phyloP scores from a whole-genome alignment of 192 early-diverging fungal species.

The Backusella morwellensis region DNA sequence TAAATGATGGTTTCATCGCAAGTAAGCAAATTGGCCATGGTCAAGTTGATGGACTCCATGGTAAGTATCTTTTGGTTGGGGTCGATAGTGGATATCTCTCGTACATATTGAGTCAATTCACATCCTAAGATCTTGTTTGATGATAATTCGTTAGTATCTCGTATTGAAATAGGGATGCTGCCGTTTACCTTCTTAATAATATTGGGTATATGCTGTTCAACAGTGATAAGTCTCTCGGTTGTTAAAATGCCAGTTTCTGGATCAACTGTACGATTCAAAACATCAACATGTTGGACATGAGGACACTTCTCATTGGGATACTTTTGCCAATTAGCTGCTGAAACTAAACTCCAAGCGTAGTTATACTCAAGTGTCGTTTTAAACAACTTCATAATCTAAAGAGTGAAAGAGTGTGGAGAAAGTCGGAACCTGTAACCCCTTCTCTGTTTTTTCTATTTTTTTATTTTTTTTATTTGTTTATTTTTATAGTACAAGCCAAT shows the following conservation, averaged over 20 bases:
- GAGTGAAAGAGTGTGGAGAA: not conserved
- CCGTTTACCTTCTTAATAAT: slow-evolving; percentile 57
- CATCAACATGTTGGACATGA: slow-evolving; percentile 91
- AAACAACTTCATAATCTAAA: slow-evolving; percentile 77
- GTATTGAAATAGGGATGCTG: not conserved
- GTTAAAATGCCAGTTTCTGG: slow-evolving; percentile 81
- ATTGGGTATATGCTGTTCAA: slow-evolving; percentile 83
- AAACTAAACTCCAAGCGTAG: slow-evolving; percentile 81
- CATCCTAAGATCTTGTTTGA: slow-evolving; percentile 61
- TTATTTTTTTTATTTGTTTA: not conserved
- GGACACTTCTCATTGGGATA: slow-evolving; percentile 94
- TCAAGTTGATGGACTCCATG: slow-evolving; percentile 83
- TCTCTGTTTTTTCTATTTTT: not conserved
- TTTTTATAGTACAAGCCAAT: not conserved
- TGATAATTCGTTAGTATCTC: not conserved
- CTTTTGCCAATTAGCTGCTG: slow-evolving; percentile 91
- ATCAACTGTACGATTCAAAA: slow-evolving; percentile 79
- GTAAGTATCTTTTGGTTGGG: slow-evolving; percentile 67
- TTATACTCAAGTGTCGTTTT: slow-evolving; percentile 75
- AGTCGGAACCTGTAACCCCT: not conserved
- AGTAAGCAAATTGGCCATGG: slow-evolving; percentile 78
- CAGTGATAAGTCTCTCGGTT: slow-evolving; percentile 90
- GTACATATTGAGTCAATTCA: slow-evolving; percentile 74
- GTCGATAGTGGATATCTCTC: slow-evolving; percentile 88
- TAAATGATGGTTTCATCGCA: slow-evolving; percentile 89